Percentiles rank a stretch among this genome's conserved stretches.
Conservation (phyloP, 352 stramenopile species). For the Phytophthora macrochlamydospora region DNA sequence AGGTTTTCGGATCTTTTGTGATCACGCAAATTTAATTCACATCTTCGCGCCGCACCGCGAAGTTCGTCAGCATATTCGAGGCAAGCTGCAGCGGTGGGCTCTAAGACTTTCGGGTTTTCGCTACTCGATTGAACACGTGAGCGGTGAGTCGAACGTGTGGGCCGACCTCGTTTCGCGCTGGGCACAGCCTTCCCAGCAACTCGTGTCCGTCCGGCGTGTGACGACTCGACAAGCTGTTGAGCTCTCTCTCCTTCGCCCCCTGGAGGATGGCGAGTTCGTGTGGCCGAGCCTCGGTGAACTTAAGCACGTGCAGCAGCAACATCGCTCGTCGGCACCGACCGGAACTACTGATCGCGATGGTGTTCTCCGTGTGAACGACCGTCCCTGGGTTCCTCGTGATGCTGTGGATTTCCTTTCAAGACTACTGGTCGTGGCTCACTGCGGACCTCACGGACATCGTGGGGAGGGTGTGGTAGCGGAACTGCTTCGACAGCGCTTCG, state of each 20-base stretch:
- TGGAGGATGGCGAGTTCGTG: constrained; percentile 4
- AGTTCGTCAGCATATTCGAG: background rate
- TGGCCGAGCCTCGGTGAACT: background rate
- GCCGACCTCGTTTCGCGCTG: constrained; percentile 12
- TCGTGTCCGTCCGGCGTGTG: too few relatives aligned
- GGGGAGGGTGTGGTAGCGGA: constrained; percentile 5
- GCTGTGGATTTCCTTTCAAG: constrained; percentile 25
- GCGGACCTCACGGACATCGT: constrained; percentile 24
- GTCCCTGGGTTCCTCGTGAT: constrained; percentile 4
- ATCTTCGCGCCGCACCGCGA: constrained; percentile 18
- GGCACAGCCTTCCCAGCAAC: too few relatives aligned
- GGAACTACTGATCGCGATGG: background rate
- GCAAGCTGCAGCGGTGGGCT: constrained; percentile 23
- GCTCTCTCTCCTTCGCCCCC: too few relatives aligned
- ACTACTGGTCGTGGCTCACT: constrained; percentile 27
- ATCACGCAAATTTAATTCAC: constrained; percentile 29
- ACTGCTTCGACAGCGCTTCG: background rate
- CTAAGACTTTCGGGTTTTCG: constrained; percentile 12
- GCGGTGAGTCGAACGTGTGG: constrained; percentile 11
- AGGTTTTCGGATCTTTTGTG: constrained; percentile 24
- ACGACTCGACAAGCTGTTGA: too few relatives aligned
- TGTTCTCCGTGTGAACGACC: background rate
- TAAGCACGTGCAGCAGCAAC: too few relatives aligned
- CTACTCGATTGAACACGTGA: constrained; percentile 23
- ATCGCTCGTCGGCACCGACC: too few relatives aligned